Percentiles rank a stretch among this genome's conserved stretches.
Conservation (phyloP, 768 basidiomycete genomes). For the Macrolepiota albuminosa region DNA sequence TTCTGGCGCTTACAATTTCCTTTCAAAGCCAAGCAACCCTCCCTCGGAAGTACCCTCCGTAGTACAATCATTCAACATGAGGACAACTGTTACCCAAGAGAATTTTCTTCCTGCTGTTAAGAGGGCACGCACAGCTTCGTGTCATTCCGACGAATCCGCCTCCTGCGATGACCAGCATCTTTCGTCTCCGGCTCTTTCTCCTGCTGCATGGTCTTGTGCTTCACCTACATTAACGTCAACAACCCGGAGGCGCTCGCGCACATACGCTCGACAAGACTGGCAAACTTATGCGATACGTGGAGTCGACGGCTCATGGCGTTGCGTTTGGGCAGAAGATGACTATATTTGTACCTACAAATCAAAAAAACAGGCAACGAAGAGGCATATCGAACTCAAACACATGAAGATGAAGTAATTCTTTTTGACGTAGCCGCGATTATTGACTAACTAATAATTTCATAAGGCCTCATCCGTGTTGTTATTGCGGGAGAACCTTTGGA, state of each 20-base stretch:
- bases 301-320: constrained; percentile 8
- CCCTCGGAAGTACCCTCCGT: not conserved
- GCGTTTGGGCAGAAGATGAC: constrained; percentile 10
- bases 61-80: not conserved
- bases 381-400: constrained; percentile 21
- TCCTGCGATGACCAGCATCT: not conserved
- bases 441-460: not conserved
- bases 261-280: constrained; percentile 9
- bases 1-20: not conserved
- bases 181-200: not conserved
- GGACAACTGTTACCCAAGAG: not conserved
- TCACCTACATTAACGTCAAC: not conserved
- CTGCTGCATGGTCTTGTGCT: not conserved
- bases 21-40: not conserved
- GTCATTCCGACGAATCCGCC: not conserved
- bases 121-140: not conserved
- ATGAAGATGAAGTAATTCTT: constrained; percentile 14
- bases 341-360: constrained; percentile 13
- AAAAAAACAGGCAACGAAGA: constrained; percentile 20
- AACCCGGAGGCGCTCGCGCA: not conserved
- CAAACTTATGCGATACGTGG: constrained; percentile 7
- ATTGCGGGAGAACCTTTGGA: constrained; percentile 14
- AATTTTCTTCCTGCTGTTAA: not conserved
- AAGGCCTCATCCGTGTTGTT: constrained; percentile 16
- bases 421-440: not conserved